A percentile compares a stretch with the other conserved stretches of the same genome.
These are phyloP conservation scores for Aspergillus sp. DNA, from an alignment of 2,329 filamentous ascomycete species.

Conservation along the genomic window DNA sequence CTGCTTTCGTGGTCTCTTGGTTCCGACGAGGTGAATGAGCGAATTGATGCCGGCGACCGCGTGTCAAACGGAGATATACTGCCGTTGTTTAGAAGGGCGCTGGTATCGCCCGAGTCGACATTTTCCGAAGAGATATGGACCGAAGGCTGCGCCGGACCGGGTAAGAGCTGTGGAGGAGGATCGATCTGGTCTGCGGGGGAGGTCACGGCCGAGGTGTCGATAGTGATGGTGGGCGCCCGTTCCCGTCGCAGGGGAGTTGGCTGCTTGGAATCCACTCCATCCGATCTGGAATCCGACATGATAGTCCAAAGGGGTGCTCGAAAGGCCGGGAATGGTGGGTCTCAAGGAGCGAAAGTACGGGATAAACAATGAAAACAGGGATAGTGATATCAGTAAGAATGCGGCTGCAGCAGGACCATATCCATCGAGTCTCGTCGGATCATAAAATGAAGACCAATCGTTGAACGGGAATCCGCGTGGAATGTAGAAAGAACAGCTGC, in stretches of 20 bases:
- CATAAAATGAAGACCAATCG: conserved; percentile 10
- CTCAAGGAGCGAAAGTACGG: conserved; percentile 9
- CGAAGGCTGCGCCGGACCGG: conserved; percentile 36
- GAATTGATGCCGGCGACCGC: conserved; percentile 53
- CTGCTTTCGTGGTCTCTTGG: conserved; percentile 55
- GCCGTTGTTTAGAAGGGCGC: conserved; percentile 29
- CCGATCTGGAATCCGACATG: conserved; percentile 32
- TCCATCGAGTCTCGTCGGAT: conserved; percentile 7
- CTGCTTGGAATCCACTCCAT: conserved; percentile 28
- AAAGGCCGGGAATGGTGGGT: conserved; percentile 8
- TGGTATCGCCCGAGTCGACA: conserved; percentile 31
- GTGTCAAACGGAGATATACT: conserved; percentile 49
- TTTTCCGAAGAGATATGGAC: conserved; percentile 40
- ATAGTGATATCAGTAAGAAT: conserved; percentile 22
- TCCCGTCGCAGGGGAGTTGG: conserved; percentile 40
- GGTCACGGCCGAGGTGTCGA: conserved; percentile 56
- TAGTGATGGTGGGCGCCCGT: conserved; percentile 56
- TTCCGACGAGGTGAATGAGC: conserved; percentile 58
- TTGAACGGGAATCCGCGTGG: neutral
- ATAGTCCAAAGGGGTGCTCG: conserved; percentile 13
- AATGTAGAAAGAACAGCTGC: neutral
- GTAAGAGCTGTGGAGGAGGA: conserved; percentile 34
- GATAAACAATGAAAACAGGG: conserved; percentile 9
- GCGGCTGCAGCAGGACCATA: conserved; percentile 20
- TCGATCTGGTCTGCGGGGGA: conserved; percentile 34